Conservation (phyloP, 2,329 filamentous ascomycete genomes). For the Lecanosticta acicola region DNA sequence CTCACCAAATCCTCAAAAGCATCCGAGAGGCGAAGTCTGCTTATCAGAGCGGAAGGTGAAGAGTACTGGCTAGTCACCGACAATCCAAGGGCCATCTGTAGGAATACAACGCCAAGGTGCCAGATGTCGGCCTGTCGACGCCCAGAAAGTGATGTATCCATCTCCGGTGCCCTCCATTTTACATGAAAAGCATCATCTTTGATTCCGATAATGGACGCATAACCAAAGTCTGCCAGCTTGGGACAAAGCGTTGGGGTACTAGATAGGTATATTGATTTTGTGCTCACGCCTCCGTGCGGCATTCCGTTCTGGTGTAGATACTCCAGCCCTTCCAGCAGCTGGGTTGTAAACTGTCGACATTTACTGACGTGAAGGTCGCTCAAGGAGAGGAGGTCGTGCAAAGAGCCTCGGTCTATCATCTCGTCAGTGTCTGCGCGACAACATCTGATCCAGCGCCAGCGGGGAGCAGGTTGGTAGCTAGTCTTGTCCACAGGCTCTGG, state of each 20-base stretch:
- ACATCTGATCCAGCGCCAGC: too few relatives aligned
- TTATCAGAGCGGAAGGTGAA: conserved; percentile 69
- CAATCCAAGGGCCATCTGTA: conserved; percentile 90
- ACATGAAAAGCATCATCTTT: conserved; percentile 9
- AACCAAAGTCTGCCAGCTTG: conserved; percentile 70
- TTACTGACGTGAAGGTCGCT: conserved; percentile 65
- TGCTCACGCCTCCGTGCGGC: conserved; percentile 51
- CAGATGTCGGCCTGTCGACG: conserved; percentile 83
- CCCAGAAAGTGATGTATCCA: conserved; percentile 5
- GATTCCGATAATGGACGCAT: conserved; percentile 59
- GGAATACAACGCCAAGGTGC: conserved; percentile 85
- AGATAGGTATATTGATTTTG: conserved; percentile 20
- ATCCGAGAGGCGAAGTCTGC: conserved; percentile 64
- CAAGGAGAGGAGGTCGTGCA: conserved; percentile 75
- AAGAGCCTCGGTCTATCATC: conserved; percentile 54
- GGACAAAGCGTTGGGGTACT: conserved; percentile 36
- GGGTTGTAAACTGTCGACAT: conserved; percentile 83
- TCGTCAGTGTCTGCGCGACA: too few relatives aligned
- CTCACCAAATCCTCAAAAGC: conserved; percentile 73
- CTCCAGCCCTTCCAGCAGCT: conserved; percentile 80
- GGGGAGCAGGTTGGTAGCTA: too few relatives aligned
- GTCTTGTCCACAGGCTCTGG: too few relatives aligned
- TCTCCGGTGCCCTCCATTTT: conserved; percentile 20
- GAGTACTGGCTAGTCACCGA: conserved; percentile 70
- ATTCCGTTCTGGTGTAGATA: conserved; percentile 82